Conservation (phyloP, 306 rosid genomes). For the Cicer arietinum region DNA sequence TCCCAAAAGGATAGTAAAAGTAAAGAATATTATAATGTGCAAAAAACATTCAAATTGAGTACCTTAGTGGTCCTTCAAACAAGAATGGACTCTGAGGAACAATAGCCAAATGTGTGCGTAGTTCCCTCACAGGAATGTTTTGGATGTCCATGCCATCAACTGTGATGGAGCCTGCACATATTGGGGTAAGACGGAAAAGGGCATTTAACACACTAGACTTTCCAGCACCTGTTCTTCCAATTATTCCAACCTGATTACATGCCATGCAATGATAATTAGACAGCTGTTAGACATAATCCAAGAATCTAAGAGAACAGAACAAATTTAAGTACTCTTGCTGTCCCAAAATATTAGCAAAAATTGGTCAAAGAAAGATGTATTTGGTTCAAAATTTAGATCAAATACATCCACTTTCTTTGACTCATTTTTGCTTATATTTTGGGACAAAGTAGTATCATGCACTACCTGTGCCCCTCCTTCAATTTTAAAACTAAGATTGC, state of each 20-base stretch:
- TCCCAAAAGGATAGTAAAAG: background rate
- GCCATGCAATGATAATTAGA: conserved; percentile 28
- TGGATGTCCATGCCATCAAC: conserved; percentile 78
- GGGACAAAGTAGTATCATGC: background rate
- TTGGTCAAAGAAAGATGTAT: too few species aligned
- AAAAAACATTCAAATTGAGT: conserved; percentile 22
- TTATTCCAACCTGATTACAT: conserved; percentile 77
- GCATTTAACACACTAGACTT: conserved; percentile 95
- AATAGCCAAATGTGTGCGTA: conserved; percentile 82
- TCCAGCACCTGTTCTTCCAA: conserved; percentile 99
- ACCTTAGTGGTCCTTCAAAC: conserved; percentile 93
- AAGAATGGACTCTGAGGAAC: conserved; percentile 97
- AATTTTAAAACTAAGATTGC: conserved; percentile 76
- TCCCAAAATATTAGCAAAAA: too few species aligned
- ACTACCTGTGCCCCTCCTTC: conserved; percentile 80
- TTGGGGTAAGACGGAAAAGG: conserved; percentile 83
- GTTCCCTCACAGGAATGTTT: conserved; percentile 73
- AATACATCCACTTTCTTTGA: too few species aligned
- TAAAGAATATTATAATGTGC: conserved; percentile 1
- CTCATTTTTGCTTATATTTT: too few species aligned
- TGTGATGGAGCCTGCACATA: conserved; percentile 68
- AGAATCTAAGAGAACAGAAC: background rate
- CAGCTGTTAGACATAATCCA: conserved; percentile 15
- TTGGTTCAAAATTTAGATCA: too few species aligned
- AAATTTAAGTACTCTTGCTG: background rate